These are phyloP conservation scores for Alternaria solani DNA, from an alignment of 2,329 filamentous ascomycete species.

Conservation along the genomic window DNA sequence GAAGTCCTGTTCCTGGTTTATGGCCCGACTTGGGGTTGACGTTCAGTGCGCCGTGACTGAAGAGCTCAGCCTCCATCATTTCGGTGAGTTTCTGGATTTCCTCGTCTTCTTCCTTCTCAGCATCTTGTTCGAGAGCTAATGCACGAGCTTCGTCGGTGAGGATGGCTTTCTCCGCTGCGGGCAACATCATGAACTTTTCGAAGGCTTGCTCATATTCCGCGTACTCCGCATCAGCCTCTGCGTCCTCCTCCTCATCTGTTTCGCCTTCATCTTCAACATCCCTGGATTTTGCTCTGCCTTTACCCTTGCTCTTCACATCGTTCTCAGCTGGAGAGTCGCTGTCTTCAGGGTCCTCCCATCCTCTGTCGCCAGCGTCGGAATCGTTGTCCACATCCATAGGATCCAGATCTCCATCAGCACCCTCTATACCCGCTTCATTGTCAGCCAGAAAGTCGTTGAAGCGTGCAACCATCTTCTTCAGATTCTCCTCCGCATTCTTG, in stretches of 20 bases:
- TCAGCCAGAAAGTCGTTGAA: conserved; percentile 93
- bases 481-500: conserved; percentile 72
- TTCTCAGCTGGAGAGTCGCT: conserved; percentile 52
- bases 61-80: conserved; percentile 77
- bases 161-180: conserved; percentile 48
- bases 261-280: conserved; percentile 3
- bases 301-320: conserved; percentile 48
- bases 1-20: conserved; percentile 15
- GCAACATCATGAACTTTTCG: conserved; percentile 80
- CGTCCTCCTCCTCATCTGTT: conserved; percentile 47
- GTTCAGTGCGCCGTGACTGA: conserved; percentile 70
- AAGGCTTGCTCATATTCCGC: conserved; percentile 79
- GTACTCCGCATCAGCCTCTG: conserved; percentile 78
- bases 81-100: conserved; percentile 71
- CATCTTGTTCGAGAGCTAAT: conserved; percentile 53
- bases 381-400: conserved; percentile 74
- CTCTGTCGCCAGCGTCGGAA: conserved; percentile 57
- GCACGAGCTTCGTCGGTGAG: conserved; percentile 46
- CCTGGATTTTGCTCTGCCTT: conserved; percentile 69
- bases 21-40: conserved; percentile 38
- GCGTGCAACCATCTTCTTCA: conserved; percentile 90
- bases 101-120: conserved; percentile 55
- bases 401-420: conserved; percentile 68
- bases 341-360: conserved; percentile 54
- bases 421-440: conserved; percentile 80